A percentile compares a stretch with the other conserved stretches of the same genome.
Evolutionary conservation across 345 rosid genomes (phyloP).

Genomic region (Syzygium jambos): DNA sequence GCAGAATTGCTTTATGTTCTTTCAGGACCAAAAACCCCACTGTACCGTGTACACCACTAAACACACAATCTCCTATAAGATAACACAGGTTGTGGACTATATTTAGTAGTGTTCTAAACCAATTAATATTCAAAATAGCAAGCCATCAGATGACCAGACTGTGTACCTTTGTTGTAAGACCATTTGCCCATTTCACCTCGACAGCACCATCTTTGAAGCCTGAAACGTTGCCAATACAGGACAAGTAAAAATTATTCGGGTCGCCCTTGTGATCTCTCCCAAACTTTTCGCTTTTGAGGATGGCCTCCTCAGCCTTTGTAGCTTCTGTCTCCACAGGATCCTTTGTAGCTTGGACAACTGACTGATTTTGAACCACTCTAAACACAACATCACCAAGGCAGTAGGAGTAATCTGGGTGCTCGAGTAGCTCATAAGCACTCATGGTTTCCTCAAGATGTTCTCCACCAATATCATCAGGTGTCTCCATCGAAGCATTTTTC

Average conservation of each 20-base stretch:
- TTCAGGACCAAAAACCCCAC: neutral
- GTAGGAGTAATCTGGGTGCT: conserved; percentile 73
- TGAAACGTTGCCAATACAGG: conserved; percentile 59
- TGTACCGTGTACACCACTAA: neutral
- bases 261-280: conserved; percentile 11
- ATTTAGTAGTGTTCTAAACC: neutral
- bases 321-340: conserved; percentile 8
- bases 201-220: conserved; percentile 67
- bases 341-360: conserved; percentile 7
- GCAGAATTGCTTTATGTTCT: neutral
- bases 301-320: conserved; percentile 5
- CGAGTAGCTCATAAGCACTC: conserved; percentile 81
- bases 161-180: conserved; percentile 49
- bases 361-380: conserved; percentile 14
- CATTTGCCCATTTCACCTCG: conserved; percentile 81
- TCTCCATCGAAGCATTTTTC: conserved; percentile 25
- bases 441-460: conserved; percentile 51
- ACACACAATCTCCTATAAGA: neutral
- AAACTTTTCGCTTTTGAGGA: conserved; percentile 8
- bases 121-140: neutral
- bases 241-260: conserved; percentile 21
- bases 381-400: conserved; percentile 71
- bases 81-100: neutral
- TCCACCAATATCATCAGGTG: conserved; percentile 13
- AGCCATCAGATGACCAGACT: neutral